A percentile compares a stretch with the other conserved stretches of the same genome.
Conservation (phyloP, 148 eudicot genomes). For the Chenopodium formosanum region DNA sequence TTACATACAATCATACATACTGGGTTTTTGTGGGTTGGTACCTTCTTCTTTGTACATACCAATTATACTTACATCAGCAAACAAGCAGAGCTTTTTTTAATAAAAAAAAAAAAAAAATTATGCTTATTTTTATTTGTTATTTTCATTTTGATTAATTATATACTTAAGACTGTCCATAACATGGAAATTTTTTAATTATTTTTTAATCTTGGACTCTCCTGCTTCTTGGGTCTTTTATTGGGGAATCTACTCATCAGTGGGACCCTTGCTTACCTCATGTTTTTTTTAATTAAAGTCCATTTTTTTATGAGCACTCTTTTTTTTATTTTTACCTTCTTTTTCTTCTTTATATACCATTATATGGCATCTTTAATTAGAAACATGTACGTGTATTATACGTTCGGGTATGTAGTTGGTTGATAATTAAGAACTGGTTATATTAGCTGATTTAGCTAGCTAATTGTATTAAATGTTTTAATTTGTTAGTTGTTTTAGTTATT, state of each 20-base stretch:
- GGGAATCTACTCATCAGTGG: conserved; percentile 31
- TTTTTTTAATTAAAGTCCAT: neutral
- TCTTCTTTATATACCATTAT: neutral
- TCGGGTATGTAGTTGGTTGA: too few relatives aligned
- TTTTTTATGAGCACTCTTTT: neutral
- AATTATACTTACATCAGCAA: neutral
- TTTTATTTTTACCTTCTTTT: neutral
- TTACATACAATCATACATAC: neutral
- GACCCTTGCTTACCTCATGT: conserved; percentile 29
- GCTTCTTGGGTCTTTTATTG: conserved; percentile 13
- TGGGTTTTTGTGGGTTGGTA: neutral
- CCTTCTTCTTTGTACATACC: conserved; percentile 4
- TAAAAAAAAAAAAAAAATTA: too few relatives aligned
- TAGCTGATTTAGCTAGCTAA: too few relatives aligned
- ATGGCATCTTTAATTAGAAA: too few relatives aligned
- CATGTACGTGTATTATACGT: neutral
- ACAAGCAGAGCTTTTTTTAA: neutral
- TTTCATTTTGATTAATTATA: too few relatives aligned
- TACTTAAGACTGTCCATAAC: neutral
- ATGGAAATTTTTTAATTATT: neutral
- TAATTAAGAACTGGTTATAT: too few relatives aligned
- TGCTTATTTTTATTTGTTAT: too few relatives aligned
- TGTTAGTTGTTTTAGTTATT: too few relatives aligned
- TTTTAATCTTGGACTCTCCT: conserved; percentile 17
- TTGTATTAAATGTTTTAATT: too few relatives aligned